These are phyloP conservation scores for Quercus ilex DNA, from an alignment of 306 rosid species.

Conservation along the genomic window DNA sequence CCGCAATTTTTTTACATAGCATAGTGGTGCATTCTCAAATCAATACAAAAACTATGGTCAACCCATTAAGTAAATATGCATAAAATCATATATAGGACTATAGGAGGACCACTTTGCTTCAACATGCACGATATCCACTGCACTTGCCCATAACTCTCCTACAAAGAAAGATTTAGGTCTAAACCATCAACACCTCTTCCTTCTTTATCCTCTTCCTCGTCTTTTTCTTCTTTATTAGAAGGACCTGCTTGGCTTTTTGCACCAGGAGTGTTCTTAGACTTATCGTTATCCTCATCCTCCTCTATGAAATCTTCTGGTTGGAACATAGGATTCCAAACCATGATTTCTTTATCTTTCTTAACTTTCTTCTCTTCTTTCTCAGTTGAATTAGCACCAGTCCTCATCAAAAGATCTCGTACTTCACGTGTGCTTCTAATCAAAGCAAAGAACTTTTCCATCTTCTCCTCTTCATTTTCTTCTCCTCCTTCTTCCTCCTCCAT, in stretches of 20 bases:
- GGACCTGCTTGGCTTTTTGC: constrained; percentile 16
- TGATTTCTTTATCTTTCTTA: constrained; percentile 1
- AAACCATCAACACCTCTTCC: constrained; percentile 31
- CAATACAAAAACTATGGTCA: background rate
- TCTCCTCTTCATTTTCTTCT: constrained; percentile 45
- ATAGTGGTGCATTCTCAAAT: background rate
- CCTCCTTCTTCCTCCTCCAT: constrained; percentile 24
- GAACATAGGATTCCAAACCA: constrained; percentile 66
- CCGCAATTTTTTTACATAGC: background rate
- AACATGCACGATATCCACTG: background rate
- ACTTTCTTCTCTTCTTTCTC: constrained; percentile 11
- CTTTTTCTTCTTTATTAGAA: constrained; percentile 22
- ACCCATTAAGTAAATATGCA: no score
- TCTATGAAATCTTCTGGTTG: constrained; percentile 71
- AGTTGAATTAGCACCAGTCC: background rate
- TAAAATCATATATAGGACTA: no score
- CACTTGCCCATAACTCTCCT: background rate
- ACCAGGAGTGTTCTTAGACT: background rate
- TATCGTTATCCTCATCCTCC: background rate
- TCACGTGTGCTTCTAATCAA: constrained; percentile 65
- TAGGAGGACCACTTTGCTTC: no score
- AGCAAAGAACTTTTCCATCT: constrained; percentile 67
- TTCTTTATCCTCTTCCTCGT: constrained; percentile 21
- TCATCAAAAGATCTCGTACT: constrained; percentile 31
- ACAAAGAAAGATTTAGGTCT: constrained; percentile 74